Conservation (phyloP, 148 eudicot genomes). For the Limonium bicolor region DNA sequence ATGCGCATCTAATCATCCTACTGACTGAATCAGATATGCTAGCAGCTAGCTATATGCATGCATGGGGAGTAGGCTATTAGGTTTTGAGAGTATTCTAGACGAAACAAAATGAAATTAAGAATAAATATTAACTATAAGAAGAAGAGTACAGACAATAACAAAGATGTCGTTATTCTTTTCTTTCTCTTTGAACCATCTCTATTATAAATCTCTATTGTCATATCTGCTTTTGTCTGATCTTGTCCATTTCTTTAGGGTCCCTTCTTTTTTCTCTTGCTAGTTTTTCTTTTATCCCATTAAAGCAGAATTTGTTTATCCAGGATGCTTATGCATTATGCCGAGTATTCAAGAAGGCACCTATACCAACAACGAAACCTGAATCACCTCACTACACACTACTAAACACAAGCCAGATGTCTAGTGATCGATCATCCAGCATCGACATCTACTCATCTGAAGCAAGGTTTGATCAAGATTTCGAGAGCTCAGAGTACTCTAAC, state of each 20-base stretch:
- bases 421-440: slow-evolving; percentile 48
- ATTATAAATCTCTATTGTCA: background rate
- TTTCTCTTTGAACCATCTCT: background rate
- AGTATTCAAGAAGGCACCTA: slow-evolving; percentile 37
- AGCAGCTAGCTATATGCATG: background rate
- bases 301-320: slow-evolving; percentile 6
- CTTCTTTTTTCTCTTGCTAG: background rate
- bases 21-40: background rate
- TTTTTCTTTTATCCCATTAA: background rate
- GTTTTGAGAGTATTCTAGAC: background rate
- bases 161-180: slow-evolving; percentile 2
- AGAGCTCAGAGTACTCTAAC: slow-evolving; percentile 25
- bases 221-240: background rate
- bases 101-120: no score
- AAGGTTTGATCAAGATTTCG: slow-evolving; percentile 38
- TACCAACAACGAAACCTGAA: slow-evolving; percentile 4
- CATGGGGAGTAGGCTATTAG: background rate
- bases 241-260: background rate
- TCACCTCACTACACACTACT: slow-evolving; percentile 16
- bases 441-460: slow-evolving; percentile 47
- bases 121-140: background rate
- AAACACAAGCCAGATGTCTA: slow-evolving; percentile 19
- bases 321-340: slow-evolving; percentile 58
- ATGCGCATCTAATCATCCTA: background rate
- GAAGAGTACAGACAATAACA: background rate